Base-by-base conservation (phyloP, 176 grass and related monocot genomes). In the Saccharum spontaneum region DNA sequence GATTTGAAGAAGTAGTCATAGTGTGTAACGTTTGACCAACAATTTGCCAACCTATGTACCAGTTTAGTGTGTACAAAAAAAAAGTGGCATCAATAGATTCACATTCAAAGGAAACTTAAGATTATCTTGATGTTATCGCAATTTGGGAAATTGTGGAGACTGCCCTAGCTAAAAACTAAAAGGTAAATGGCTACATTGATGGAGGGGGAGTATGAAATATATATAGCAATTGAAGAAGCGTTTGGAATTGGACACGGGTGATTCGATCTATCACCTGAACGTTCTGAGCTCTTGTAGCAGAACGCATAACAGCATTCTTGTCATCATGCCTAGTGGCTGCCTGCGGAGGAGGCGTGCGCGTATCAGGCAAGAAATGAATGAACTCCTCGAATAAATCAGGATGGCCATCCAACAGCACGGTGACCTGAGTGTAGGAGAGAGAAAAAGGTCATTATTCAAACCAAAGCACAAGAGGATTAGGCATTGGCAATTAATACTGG, bases 371-470 rank as follows among this genome's bases (percentile, higher is more conserved):
- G 67, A 99, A 99, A 70, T 96, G 91, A 22, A 83, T 91, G 86
- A 99, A 99, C 73, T 98, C 97, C 72, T 98, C 89, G 0, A 98
- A 88, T 52, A 98, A 82, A 84, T 98, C 97, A 78, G 91, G 89
- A 87, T 99, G 97, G 39, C 84, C 89, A 24, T 81, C 68, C 55
- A 99, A 91, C 76, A 99, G 88, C 6, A 84, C 22, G 10, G 89
- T 90, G 78, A 99, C 96, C 96, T 98, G 79, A 50, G 20, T 93
- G 89, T 55, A 22, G 52, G 52, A 55, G 17, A 55, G 52, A 55
- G n/a, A n/a, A n/a, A 22, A 8, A 7, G 52, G 52, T 55, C 52
- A 55, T 55, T 55, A 55, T 8, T 41, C 8, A 41, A 41, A 38
- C 36, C 71, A 69, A 87, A 78, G 81, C 28, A 11, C 12, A 55